phyloP scores from a whole-genome alignment of 441 rosid species.

The Bocquillonia castaneifolia region DNA sequence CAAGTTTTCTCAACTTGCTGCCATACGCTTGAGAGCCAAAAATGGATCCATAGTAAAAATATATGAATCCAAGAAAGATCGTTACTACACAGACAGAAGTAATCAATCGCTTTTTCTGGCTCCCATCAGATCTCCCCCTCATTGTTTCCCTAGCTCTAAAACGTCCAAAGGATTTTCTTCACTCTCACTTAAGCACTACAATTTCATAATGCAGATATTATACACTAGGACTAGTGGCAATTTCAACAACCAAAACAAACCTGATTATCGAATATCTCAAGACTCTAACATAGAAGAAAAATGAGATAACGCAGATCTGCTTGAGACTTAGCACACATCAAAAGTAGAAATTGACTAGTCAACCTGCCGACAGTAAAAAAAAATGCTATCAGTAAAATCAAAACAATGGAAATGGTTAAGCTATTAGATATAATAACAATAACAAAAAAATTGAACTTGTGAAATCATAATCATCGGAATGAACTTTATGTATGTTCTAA shows the following conservation, averaged over 20 bases:
- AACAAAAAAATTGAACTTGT: neutral
- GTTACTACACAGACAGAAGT: conserved; percentile 26
- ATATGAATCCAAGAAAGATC: conserved; percentile 30
- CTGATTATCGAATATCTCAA: neutral
- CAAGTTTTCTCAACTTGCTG: conserved; percentile 69
- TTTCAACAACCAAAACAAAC: neutral
- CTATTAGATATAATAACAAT: neutral
- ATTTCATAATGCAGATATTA: conserved; percentile 34
- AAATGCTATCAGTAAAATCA: neutral
- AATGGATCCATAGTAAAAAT: conserved; percentile 45
- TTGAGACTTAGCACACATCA: conserved; percentile 2
- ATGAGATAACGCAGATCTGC: neutral
- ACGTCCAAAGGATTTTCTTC: conserved; percentile 18
- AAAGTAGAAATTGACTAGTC: neutral
- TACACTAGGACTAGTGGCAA: conserved; percentile 9
- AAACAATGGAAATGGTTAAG: neutral
- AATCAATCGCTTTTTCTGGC: conserved; percentile 30
- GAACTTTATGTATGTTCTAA: neutral
- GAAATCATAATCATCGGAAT: neutral
- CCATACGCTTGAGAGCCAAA: conserved; percentile 81
- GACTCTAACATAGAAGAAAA: neutral
- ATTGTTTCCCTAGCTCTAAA: conserved; percentile 17
- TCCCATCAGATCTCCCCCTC: conserved; percentile 37
- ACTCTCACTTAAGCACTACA: conserved; percentile 15
- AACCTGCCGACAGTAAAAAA: neutral